phyloP scores from a whole-genome alignment of 805 yeast genomes.

The Lipomyces starkeyi region DNA sequence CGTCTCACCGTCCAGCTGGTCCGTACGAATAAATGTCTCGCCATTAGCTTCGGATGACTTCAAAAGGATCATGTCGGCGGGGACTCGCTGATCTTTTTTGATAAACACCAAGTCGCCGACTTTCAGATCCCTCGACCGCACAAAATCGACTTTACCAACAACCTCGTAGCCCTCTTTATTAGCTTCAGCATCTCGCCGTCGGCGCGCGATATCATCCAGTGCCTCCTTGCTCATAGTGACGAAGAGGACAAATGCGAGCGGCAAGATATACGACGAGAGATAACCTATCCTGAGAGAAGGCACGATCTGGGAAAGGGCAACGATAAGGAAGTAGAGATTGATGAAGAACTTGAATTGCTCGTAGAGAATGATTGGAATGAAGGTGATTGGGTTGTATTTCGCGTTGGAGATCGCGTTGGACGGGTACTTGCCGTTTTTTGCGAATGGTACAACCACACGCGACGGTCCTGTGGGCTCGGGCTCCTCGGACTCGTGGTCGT shows the following conservation, averaged over 20 bases:
- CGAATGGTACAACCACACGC: constrained; percentile 32
- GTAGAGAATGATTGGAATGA: constrained; percentile 84
- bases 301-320: constrained; percentile 90
- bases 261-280: constrained; percentile 89
- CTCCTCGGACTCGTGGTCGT: constrained; percentile 31
- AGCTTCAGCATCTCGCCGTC: constrained; percentile 88
- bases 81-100: constrained; percentile 83
- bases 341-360: constrained; percentile 98
- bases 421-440: constrained; percentile 46
- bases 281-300: constrained; percentile 93
- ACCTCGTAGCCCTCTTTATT: constrained; percentile 84
- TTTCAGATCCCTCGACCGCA: constrained; percentile 64
- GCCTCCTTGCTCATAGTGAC: constrained; percentile 98
- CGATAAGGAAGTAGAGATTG: constrained; percentile 87
- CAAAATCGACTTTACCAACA: constrained; percentile 42
- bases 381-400: constrained; percentile 85
- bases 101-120: constrained; percentile 87
- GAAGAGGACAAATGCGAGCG: constrained; percentile 86
- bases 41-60: constrained; percentile 82
- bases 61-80: constrained; percentile 88
- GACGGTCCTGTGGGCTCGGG: constrained; percentile 30
- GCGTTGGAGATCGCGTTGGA: constrained; percentile 91
- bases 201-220: constrained; percentile 86
- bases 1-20: constrained; percentile 98
- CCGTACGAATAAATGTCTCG: constrained; percentile 93